These are phyloP conservation scores for Neonectria magnoliae DNA, from an alignment of 2,329 filamentous ascomycete genomes.

Conservation along the genomic window DNA sequence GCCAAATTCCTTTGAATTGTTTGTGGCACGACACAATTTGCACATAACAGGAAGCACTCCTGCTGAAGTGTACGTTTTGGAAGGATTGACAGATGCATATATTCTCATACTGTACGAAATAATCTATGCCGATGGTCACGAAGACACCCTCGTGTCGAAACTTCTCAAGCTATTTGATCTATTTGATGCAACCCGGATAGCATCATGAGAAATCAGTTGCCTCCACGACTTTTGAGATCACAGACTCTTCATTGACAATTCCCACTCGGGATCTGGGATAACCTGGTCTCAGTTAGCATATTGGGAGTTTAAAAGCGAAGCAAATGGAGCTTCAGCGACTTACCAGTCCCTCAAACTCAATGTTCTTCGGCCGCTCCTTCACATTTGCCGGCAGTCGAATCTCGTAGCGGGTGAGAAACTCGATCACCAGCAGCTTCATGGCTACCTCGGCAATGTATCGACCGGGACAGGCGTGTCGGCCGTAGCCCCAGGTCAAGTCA, in stretches of 20 bases:
- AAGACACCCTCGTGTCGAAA: too few relatives aligned
- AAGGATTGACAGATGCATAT: too few relatives aligned
- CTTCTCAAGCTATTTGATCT: too few relatives aligned
- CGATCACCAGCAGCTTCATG: conserved; percentile 17
- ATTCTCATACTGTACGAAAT: too few relatives aligned
- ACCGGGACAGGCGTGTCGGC: conserved; percentile 19
- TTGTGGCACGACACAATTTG: too few relatives aligned
- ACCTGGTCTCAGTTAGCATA: background rate
- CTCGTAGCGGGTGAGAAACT: conserved; percentile 16
- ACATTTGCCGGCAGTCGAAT: conserved; percentile 2
- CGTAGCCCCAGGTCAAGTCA: conserved; percentile 21
- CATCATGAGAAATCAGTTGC: too few relatives aligned
- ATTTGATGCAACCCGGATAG: too few relatives aligned
- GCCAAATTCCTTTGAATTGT: too few relatives aligned
- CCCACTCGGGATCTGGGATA: conserved; percentile 15
- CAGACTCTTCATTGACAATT: background rate
- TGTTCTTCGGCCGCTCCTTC: conserved; percentile 7
- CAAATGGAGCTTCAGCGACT: background rate
- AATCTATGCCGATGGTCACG: too few relatives aligned
- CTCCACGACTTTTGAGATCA: too few relatives aligned
- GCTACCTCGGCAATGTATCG: conserved; percentile 19
- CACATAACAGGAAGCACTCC: too few relatives aligned
- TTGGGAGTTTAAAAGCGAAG: background rate
- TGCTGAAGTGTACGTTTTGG: too few relatives aligned
- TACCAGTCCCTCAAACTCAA: conserved; percentile 21